Conservation (phyloP, 1,284 basidiomycete genomes). For the Marasmius oreades region DNA sequence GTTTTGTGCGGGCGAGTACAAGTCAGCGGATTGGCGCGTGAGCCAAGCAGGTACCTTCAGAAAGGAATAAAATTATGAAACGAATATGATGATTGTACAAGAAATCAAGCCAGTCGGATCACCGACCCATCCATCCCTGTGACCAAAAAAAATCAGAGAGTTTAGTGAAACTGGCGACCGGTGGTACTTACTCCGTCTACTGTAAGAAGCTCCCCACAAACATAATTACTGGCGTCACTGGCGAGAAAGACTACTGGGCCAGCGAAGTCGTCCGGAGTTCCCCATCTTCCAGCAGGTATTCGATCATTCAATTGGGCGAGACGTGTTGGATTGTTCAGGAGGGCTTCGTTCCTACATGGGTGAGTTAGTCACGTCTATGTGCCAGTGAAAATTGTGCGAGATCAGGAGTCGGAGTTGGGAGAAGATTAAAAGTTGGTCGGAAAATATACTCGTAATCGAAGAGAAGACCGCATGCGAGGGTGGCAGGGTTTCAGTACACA, state of each 20-base stretch:
- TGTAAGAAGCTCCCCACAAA: conserved; percentile 83
- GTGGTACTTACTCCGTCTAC: conserved; percentile 65
- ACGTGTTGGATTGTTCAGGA: conserved; percentile 72
- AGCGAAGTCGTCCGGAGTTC: conserved; percentile 83
- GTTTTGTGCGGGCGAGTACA: no score
- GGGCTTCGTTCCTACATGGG: conserved; percentile 66
- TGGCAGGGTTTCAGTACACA: not conserved
- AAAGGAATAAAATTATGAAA: not conserved
- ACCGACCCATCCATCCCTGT: conserved; percentile 69
- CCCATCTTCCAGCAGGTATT: conserved; percentile 92
- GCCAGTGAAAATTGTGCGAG: not conserved
- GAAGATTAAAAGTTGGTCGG: no score
- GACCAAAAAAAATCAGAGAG: conserved; percentile 16
- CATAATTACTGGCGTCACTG: conserved; percentile 82
- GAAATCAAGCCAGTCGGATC: conserved; percentile 9
- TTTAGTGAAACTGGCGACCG: conserved; percentile 11
- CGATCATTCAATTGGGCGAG: conserved; percentile 88
- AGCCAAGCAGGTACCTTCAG: no score
- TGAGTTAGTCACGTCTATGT: not conserved
- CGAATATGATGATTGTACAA: not conserved
- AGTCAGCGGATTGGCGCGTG: no score
- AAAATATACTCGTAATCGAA: no score
- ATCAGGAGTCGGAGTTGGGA: no score
- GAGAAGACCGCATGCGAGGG: not conserved
- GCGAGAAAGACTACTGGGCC: conserved; percentile 91